Evolutionary conservation across 2,329 filamentous ascomycete species (phyloP), one percentile per base, ranked within the genome.

Genomic region (Thielaviopsis musarum): DNA sequence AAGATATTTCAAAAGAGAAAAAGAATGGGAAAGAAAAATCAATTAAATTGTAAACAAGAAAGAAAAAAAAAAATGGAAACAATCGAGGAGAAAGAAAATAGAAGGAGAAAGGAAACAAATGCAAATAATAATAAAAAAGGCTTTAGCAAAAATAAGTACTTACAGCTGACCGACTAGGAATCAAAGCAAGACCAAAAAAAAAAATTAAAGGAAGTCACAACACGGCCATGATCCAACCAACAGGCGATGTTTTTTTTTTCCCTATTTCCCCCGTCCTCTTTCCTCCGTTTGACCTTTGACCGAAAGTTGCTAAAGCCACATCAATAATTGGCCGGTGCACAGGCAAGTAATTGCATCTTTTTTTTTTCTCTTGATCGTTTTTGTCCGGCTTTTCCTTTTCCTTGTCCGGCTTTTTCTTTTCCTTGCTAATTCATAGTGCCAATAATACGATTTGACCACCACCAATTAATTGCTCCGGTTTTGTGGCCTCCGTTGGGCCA

Each of bases 31-130:
- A 24, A 54, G n/a, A 19, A 45, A 22, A 30, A 41, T 53, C 17
- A 41, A 49, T 49, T 28, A n/a, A 19, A 26, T 1, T n/a, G 22
- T 48, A 57, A 57, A 49, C 45, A 48, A 21, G 24, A 26, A 17
- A 10, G 30, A 34, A 13, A 56, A 55, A 30, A 52, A 41, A 30
- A 57, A 61, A 26, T 30, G 21, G 30, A 56, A 52, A 60, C n/a
- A 52, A 28, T 21, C 26, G 22, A 9, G 7, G 21, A 54, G 19
- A 34, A 34, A 21, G n/a, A 58, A 53, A 26, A 61, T 17, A 52
- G 28, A 24, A 38, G 57, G 55, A 55, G 48, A 38, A 54, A 53
- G 41, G 13, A 53, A 56, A 54, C n/a, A 45, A 17, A 45, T 45
- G 38, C 6, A n/a, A 45, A n/a, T 45, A 45, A 15, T 2, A 12